Evolutionary conservation across 768 basidiomycete species (phyloP).

Genomic region (Podaxis sp.): DNA sequence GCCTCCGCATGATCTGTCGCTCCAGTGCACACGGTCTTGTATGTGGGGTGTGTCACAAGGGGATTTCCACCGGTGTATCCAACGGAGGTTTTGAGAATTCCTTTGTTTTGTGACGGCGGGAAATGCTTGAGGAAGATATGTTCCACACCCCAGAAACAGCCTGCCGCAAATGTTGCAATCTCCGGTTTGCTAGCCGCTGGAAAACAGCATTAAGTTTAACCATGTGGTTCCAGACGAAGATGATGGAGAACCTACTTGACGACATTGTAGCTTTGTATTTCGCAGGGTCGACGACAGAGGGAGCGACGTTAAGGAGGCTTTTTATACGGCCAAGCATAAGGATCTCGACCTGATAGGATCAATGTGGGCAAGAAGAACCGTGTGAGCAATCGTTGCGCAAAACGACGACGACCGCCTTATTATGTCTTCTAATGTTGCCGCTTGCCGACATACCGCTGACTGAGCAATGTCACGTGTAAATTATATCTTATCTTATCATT

Average conservation of each 20-base stretch:
- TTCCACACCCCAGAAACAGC: conserved; percentile 88
- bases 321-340: conserved; percentile 20
- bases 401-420: neutral
- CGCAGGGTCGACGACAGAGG: conserved; percentile 33
- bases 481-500: neutral
- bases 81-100: conserved; percentile 71
- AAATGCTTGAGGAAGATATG: conserved; percentile 83
- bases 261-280: conserved; percentile 42
- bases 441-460: neutral
- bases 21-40: conserved; percentile 77
- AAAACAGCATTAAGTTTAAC: conserved; percentile 15
- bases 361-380: neutral
- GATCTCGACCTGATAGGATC: conserved; percentile 11
- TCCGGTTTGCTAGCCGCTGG: conserved; percentile 23
- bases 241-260: conserved; percentile 26
- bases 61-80: conserved; percentile 78
- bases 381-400: neutral
- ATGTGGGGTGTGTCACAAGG: conserved; percentile 56
- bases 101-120: conserved; percentile 68
- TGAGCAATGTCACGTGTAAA: neutral
- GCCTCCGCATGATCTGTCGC: conserved; percentile 89
- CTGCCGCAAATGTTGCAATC: conserved; percentile 52
- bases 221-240: neutral
- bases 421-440: neutral
- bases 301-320: conserved; percentile 15